These are phyloP conservation scores for Stagonosporopsis tanaceti DNA, from an alignment of 2,329 filamentous ascomycete species.

Conservation along the genomic window DNA sequence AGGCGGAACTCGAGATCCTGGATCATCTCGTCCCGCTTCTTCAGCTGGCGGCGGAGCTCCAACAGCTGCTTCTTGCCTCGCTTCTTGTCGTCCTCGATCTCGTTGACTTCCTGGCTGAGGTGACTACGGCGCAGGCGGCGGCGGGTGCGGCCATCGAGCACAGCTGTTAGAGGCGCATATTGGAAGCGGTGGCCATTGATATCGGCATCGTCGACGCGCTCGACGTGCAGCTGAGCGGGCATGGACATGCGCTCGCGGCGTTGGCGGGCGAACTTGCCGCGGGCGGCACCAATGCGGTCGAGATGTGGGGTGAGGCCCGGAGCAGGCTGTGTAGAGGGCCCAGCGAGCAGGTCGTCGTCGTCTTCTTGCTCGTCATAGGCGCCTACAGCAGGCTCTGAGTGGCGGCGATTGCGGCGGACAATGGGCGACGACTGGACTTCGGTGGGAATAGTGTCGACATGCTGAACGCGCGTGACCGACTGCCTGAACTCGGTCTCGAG, in stretches of 20 bases:
- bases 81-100: constrained; percentile 49
- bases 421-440: constrained; percentile 23
- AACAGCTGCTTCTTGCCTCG: constrained; percentile 49
- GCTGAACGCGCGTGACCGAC: constrained; percentile 37
- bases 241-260: constrained; percentile 47
- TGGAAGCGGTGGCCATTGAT: constrained; percentile 38
- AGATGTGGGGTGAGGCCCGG: constrained; percentile 46
- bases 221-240: constrained; percentile 44
- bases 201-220: constrained; percentile 36
- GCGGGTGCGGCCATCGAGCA: constrained; percentile 43
- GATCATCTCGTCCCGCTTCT: constrained; percentile 47
- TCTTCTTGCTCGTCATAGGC: constrained; percentile 29
- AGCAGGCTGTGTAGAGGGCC: constrained; percentile 36
- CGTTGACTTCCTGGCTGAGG: constrained; percentile 52
- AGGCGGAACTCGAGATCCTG: constrained; percentile 49
- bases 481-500: constrained; percentile 45
- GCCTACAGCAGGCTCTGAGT: constrained; percentile 45
- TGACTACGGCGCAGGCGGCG: constrained; percentile 53
- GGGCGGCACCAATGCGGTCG: constrained; percentile 38
- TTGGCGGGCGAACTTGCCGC: constrained; percentile 33
- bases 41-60: constrained; percentile 48
- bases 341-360: constrained; percentile 28
- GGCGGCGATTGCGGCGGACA: constrained; percentile 39
- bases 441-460: constrained; percentile 22
- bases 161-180: constrained; percentile 45